Evolutionary conservation across 176 grass and related monocot genomes (phyloP), one percentile per base, ranked within the genome.

Genomic region (Cenchrus americanus): DNA sequence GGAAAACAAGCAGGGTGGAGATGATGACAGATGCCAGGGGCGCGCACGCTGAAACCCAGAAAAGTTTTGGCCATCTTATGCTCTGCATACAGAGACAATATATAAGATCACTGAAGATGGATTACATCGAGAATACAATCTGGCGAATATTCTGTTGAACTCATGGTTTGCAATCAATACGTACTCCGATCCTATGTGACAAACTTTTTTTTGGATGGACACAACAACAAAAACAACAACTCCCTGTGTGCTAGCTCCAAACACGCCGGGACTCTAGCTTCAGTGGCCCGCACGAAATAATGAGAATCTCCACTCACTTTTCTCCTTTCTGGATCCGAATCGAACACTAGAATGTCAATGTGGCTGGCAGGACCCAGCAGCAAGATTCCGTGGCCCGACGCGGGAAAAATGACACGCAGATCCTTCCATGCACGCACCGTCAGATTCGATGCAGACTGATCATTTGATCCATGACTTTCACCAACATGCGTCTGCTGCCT

Each of bases 31-130:
- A 98, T 85, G 89, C 74, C 49, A 98, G 80, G 8, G 96, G 96
- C 6, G 96, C 93, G 19, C 91, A 94, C 1, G 93, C 96, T 66
- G 96, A 95, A 32, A 98, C 55, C 96, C 96, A 98, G 73, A 98
- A 98, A 32, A 91, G 87, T 44, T 85, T 93, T 55, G 96, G 93
- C 62, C 77, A 88, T 90, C 69, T 98, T 2, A 88, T 85, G 82
- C 93, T 93, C 96, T 95, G 82, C 62, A 85, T 52, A 21, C 50
- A 43, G 18, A 3, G 1, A 75, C 27, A 32, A 37, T 37, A 37
- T 37, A 53, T 1, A 53, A 41, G 27, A 13, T n/a, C 18, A 57
- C 18, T 40, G 50, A 1, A 75, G 30, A 57, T 37, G 51, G 51
- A 34, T 34, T 74, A 2, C 5, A 34, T 19, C 22, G 26, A 21